A percentile compares a stretch with the other conserved stretches of the same genome.
Conservation (phyloP, 352 stramenopile species). For the Aphanomyces invadans region DNA sequence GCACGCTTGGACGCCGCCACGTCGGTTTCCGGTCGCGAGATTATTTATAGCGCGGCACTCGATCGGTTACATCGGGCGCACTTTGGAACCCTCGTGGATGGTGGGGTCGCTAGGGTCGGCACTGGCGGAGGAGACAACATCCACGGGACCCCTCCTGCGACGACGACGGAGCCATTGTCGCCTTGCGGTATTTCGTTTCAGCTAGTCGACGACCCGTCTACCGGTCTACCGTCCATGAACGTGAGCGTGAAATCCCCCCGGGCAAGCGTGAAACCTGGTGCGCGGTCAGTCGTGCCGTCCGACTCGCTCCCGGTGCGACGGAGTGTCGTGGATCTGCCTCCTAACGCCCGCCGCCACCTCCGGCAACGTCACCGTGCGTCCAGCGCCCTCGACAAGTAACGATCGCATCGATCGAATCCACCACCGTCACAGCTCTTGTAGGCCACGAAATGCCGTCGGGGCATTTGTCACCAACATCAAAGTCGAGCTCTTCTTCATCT, state of each 20-base stretch:
- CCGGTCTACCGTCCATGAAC: background rate
- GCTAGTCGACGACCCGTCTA: background rate
- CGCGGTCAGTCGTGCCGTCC: slow-evolving; percentile 22
- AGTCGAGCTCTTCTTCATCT: slow-evolving; percentile 84
- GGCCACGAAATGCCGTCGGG: slow-evolving; percentile 40
- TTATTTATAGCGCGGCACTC: too few species aligned
- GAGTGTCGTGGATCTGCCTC: background rate
- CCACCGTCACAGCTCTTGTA: too few species aligned
- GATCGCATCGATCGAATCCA: too few species aligned
- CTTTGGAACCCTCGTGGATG: background rate
- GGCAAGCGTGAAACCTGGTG: background rate
- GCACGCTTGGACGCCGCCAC: too few species aligned
- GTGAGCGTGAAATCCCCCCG: slow-evolving; percentile 23
- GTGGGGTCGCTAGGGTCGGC: background rate
- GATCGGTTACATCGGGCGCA: slow-evolving; percentile 4
- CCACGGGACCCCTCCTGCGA: background rate
- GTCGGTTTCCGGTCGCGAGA: too few species aligned
- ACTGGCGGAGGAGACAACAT: background rate
- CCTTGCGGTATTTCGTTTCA: background rate
- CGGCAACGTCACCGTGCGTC: background rate
- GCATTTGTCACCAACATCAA: slow-evolving; percentile 78
- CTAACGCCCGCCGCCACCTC: background rate
- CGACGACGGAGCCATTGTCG: background rate
- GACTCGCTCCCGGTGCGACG: slow-evolving; percentile 12
- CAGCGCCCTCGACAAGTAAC: slow-evolving; percentile 10